These are phyloP conservation scores for Leccinum obscurum DNA, from an alignment of 768 basidiomycete genomes.

Conservation along the genomic window DNA sequence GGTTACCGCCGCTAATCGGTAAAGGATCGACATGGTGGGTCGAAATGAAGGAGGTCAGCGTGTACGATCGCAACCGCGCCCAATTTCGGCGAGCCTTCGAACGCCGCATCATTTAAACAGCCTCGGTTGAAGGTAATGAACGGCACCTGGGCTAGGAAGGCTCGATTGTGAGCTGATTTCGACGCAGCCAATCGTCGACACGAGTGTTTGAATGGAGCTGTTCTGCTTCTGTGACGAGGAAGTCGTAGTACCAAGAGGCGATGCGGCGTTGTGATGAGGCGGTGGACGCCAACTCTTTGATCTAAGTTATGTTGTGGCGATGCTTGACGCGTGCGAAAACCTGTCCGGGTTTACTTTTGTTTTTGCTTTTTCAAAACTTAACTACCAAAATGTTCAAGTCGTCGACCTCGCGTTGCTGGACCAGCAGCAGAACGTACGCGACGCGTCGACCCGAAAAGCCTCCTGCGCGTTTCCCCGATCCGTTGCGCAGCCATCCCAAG, in stretches of 20 bases:
- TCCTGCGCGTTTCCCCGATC: conserved; percentile 59
- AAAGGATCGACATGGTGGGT: conserved; percentile 23
- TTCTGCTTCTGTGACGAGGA: conserved; percentile 7
- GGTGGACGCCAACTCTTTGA: neutral
- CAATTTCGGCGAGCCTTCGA: conserved; percentile 40
- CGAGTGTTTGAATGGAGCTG: neutral
- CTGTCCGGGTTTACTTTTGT: neutral
- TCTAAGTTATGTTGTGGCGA: neutral
- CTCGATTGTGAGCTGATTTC: conserved; percentile 1
- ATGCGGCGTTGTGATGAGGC: conserved; percentile 7
- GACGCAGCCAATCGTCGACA: neutral
- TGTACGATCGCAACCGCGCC: conserved; percentile 24
- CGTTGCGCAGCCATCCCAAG: conserved; percentile 51
- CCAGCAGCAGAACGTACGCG: conserved; percentile 40
- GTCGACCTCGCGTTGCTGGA: neutral
- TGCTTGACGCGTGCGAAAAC: neutral
- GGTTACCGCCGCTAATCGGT: conserved; percentile 12
- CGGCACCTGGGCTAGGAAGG: neutral
- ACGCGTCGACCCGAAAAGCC: conserved; percentile 41
- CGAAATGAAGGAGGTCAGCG: conserved; percentile 24
- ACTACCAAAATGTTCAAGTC: conserved; percentile 21
- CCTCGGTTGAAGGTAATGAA: conserved; percentile 29
- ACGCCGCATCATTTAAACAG: conserved; percentile 37
- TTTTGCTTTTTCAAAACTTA: no score
- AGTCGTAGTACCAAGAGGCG: neutral